Base-by-base conservation (phyloP, 495 filamentous ascomycete species). In the Aspergillus conjunctus region DNA sequence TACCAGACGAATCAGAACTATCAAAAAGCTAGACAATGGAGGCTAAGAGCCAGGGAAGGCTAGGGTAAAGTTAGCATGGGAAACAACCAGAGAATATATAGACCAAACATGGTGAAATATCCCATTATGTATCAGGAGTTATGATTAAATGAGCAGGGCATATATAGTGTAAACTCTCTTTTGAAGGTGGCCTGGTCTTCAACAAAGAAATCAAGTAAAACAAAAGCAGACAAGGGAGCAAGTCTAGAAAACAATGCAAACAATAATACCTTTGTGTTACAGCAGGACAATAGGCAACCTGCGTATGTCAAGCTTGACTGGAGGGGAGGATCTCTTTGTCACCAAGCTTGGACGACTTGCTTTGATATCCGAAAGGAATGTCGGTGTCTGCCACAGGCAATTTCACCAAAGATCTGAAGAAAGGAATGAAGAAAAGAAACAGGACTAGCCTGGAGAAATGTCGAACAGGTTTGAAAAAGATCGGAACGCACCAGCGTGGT, bases 1-100 rank as follows among this genome's bases (percentile, higher is more conserved):
- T 78, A 64, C 77, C 77, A 68, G 77, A 78, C 77, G 75, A 73
- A 63, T 62, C 65, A 68, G 67, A 73, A 70, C 43, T 31, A 39
- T 33, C 63, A 68, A 62, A 59, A 68, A 68, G 56, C 58, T 45
- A 65, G 64, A 66, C 64, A 60, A 59, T 49, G 18, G 31, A 44
- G 14, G 21, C n/a, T 20, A 51, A 39, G 54, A 11, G 17, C n/a
- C 43, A 61, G 51, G 43, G 56, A 55, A 37, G 58, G 59, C 20
- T 37, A 34, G 34, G 31, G 15, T 15, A 33, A 30, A 43, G 26
- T 26, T 26, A 26, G 26, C 26, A 26, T 26, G 26, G 26, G 26
- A 26, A 26, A 26, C 26, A 26, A 5, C 5, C 26, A 5, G 2
- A 45, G 51, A n/a, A 39, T 6, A 43, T 46, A 56, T 32, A 48